Conservation (phyloP, 208 protist genomes). For the Crithidia acanthocephali region DNA sequence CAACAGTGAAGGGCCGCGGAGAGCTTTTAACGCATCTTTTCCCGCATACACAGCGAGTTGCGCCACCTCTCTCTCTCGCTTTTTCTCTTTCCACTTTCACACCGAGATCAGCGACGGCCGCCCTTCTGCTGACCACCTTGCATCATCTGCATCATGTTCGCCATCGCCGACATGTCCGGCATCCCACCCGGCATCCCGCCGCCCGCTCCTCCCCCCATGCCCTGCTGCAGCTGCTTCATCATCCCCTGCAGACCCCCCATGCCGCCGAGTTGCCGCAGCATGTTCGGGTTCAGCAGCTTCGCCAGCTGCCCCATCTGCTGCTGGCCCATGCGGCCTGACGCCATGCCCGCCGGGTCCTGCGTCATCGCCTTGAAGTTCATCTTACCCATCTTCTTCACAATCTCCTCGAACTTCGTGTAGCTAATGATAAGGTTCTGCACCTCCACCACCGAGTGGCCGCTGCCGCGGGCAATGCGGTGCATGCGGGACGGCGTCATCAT, state of each 20-base stretch:
- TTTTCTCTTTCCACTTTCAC: not conserved
- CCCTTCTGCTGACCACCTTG: slow-evolving; percentile 30
- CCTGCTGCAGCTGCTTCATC: slow-evolving; percentile 84
- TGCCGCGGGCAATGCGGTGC: slow-evolving; percentile 85
- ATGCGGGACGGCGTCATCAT: slow-evolving; percentile 89
- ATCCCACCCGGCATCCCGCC: slow-evolving; percentile 31
- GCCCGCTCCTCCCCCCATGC: slow-evolving; percentile 38
- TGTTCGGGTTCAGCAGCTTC: slow-evolving; percentile 87
- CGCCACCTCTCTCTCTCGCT: too few species aligned
- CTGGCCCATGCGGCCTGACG: slow-evolving; percentile 65
- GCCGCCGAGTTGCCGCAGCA: slow-evolving; percentile 87
- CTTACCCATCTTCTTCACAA: slow-evolving; percentile 93
- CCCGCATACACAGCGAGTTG: too few species aligned
- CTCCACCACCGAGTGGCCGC: slow-evolving; percentile 73
- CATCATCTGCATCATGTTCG: slow-evolving; percentile 68
- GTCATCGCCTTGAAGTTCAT: slow-evolving; percentile 91
- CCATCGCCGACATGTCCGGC: slow-evolving; percentile 57
- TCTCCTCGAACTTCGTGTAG: slow-evolving; percentile 89
- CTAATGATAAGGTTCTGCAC: slow-evolving; percentile 84
- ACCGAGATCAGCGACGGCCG: slow-evolving; percentile 15
- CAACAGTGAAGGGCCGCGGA: too few species aligned
- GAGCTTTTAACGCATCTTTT: too few species aligned
- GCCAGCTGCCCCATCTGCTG: slow-evolving; percentile 89
- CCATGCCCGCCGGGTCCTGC: slow-evolving; percentile 69
- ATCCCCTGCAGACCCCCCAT: slow-evolving; percentile 85